Percentiles rank a stretch among this genome's conserved stretches.
Evolutionary conservation across 345 rosid genomes (phyloP).

Genomic region (Viola odorata): DNA sequence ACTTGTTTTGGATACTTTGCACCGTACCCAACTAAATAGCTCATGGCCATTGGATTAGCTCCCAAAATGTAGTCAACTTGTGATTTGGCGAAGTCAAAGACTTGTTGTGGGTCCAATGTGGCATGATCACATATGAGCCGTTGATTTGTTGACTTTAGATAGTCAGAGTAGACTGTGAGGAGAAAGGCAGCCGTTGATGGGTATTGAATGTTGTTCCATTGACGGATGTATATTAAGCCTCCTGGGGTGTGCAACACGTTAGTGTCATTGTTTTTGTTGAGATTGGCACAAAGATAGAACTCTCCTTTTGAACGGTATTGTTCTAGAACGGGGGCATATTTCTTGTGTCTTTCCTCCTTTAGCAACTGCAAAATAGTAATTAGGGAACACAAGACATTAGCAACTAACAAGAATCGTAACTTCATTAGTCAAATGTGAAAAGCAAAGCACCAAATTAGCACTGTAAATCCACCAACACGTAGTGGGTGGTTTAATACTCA

Average conservation of each 20-base stretch:
- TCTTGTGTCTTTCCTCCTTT: constrained; percentile 39
- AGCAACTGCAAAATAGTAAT: constrained; percentile 38
- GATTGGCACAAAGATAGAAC: constrained; percentile 75
- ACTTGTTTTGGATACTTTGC: constrained; percentile 57
- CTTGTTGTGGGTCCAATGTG: constrained; percentile 32
- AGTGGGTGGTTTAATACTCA: too few species aligned
- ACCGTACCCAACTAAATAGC: constrained; percentile 83
- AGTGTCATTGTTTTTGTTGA: constrained; percentile 50
- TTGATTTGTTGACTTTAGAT: constrained; percentile 34
- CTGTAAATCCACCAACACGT: too few species aligned
- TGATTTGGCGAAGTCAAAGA: constrained; percentile 54
- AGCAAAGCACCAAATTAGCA: too few species aligned
- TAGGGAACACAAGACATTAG: background rate
- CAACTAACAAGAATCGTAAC: background rate
- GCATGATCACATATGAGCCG: constrained; percentile 46
- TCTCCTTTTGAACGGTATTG: constrained; percentile 70
- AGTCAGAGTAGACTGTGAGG: constrained; percentile 65
- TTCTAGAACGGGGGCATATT: constrained; percentile 35
- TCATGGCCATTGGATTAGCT: constrained; percentile 72
- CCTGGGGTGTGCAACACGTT: constrained; percentile 64
- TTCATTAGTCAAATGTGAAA: too few species aligned
- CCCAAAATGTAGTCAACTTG: constrained; percentile 88
- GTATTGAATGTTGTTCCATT: constrained; percentile 99
- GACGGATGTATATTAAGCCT: constrained; percentile 69
- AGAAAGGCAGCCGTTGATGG: constrained; percentile 79